phyloP scores from a whole-genome alignment of 805 yeast genomes.

The Candida germanica region DNA sequence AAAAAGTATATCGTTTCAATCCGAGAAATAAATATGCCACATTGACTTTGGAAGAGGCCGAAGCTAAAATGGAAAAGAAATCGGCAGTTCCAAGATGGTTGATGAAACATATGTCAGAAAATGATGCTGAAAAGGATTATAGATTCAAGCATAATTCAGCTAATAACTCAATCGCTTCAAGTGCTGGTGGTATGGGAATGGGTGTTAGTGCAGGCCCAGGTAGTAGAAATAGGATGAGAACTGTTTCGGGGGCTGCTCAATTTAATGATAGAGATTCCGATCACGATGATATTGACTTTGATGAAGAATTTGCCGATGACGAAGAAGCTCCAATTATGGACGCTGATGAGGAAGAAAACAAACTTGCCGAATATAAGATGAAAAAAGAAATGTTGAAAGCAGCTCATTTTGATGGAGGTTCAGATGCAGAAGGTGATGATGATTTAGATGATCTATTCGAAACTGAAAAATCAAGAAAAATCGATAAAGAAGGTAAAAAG shows the following conservation, averaged over 20 bases:
- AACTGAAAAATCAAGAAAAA: constrained; percentile 56
- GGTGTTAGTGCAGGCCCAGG: background rate
- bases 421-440: constrained; percentile 44
- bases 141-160: constrained; percentile 36
- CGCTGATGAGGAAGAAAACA: constrained; percentile 93
- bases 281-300: constrained; percentile 89
- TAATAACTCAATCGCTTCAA: background rate
- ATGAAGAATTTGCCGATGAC: constrained; percentile 97
- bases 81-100: constrained; percentile 86
- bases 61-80: constrained; percentile 84
- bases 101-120: constrained; percentile 80
- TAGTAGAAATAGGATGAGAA: constrained; percentile 26
- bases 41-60: constrained; percentile 93
- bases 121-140: constrained; percentile 48
- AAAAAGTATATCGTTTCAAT: constrained; percentile 89
- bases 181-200: constrained; percentile 1
- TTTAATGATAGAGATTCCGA: constrained; percentile 62
- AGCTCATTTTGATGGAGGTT: constrained; percentile 66
- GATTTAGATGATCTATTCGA: constrained; percentile 71
- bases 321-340: constrained; percentile 98
- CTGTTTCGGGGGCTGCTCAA: constrained; percentile 43
- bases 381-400: constrained; percentile 84
- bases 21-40: constrained; percentile 93
- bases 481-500: constrained; percentile 88
- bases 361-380: constrained; percentile 78